Percentiles rank a stretch among this genome's conserved stretches.
phyloP scores from a whole-genome alignment of 805 yeast species.

The Wickerhamomyces xylosicus region DNA sequence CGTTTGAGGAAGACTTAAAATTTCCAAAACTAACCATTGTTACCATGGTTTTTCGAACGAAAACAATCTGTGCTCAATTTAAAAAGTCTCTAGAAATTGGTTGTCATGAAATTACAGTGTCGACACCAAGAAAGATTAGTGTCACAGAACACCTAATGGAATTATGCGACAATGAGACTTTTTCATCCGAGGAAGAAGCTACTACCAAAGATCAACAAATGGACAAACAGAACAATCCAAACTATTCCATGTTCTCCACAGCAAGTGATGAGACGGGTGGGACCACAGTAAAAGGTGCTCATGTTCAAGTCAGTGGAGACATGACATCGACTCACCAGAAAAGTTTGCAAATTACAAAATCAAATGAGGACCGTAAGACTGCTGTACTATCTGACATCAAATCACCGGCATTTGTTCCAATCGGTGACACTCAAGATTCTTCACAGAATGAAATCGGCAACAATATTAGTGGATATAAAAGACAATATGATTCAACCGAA shows the following conservation, averaged over 20 bases:
- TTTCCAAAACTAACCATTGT: conserved; percentile 4
- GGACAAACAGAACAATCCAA: too few species aligned
- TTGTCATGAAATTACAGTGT: not conserved
- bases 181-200: conserved; percentile 2
- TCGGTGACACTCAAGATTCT: too few species aligned
- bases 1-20: conserved; percentile 3
- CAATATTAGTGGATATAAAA: not conserved
- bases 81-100: not conserved
- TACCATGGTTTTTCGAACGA: conserved; percentile 3
- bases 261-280: too few species aligned
- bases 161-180: conserved; percentile 9
- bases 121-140: conserved; percentile 21
- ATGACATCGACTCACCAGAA: too few species aligned
- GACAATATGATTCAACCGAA: not conserved
- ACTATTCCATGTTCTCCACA: too few species aligned
- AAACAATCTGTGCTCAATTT: not conserved
- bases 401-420: too few species aligned
- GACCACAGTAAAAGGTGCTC: too few species aligned
- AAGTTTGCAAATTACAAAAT: too few species aligned
- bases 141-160: conserved; percentile 20
- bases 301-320: too few species aligned
- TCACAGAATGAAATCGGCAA: too few species aligned
- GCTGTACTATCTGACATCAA: too few species aligned
- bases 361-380: too few species aligned
- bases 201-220: conserved; percentile 8